phyloP scores from a whole-genome alignment of 345 rosid genomes.

The Populus nigra region DNA sequence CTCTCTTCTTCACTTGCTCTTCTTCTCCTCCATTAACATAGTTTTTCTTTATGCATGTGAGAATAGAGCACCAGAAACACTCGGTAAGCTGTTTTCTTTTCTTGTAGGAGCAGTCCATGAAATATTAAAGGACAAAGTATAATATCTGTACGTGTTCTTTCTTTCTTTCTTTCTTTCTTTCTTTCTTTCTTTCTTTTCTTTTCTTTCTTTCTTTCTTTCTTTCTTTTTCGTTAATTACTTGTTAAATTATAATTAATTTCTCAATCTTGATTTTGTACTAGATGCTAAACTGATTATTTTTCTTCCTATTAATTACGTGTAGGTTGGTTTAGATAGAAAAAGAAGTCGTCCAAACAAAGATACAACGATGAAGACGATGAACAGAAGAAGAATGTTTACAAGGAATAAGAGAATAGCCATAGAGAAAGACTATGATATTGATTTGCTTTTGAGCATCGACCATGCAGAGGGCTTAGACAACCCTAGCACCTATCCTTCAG shows the following conservation, averaged over 20 bases:
- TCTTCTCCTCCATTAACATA: background rate
- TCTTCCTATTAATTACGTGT: background rate
- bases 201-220: too few relatives aligned
- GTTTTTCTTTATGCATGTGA: background rate
- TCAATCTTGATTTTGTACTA: background rate
- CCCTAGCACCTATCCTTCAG: background rate
- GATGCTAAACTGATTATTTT: background rate
- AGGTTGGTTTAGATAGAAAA: background rate
- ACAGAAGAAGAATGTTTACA: background rate
- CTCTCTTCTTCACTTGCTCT: background rate
- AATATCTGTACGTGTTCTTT: background rate
- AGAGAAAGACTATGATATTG: background rate
- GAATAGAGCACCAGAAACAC: background rate
- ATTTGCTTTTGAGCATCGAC: background rate
- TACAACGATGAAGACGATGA: background rate
- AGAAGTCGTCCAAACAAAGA: background rate
- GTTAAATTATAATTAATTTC: background rate
- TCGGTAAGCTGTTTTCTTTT: background rate
- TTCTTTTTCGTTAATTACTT: background rate
- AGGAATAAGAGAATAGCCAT: background rate
- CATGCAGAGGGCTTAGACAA: conserved; percentile 12
- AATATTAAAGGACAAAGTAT: background rate
- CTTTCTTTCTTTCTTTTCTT: too few relatives aligned
- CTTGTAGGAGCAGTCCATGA: background rate
- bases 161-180: too few relatives aligned